Conservation (phyloP, 2,329 filamentous ascomycete species). For the Clarireedia sp. region DNA sequence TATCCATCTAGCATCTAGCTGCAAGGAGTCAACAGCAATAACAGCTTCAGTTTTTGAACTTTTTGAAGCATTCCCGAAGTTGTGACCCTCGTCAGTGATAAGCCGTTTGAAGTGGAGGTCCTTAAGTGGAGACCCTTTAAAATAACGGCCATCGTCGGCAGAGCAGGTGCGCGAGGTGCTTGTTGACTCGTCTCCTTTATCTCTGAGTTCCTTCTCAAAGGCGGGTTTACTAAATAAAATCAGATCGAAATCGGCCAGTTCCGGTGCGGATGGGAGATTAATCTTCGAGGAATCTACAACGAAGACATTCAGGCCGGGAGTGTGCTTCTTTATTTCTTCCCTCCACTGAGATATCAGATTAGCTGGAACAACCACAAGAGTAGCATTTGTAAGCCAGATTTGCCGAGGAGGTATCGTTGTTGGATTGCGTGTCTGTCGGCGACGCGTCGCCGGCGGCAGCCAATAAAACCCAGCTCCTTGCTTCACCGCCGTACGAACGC, state of each 20-base stretch:
- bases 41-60: conserved; percentile 49
- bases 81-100: conserved; percentile 89
- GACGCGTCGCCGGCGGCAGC: conserved; percentile 38
- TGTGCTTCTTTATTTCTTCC: conserved; percentile 72
- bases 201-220: conserved; percentile 60
- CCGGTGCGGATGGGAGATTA: conserved; percentile 46
- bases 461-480: conserved; percentile 52
- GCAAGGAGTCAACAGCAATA: conserved; percentile 43
- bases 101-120: conserved; percentile 76
- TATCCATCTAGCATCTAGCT: conserved; percentile 72
- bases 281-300: conserved; percentile 47
- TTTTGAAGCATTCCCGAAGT: conserved; percentile 58
- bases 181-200: conserved; percentile 31
- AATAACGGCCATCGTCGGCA: conserved; percentile 27
- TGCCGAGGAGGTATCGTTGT: conserved; percentile 35
- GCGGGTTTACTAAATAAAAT: conserved; percentile 67
- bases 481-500: conserved; percentile 38
- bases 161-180: background rate
- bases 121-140: conserved; percentile 50
- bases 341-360: conserved; percentile 83
- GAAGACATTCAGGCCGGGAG: conserved; percentile 56
- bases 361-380: conserved; percentile 70
- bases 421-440: conserved; percentile 33
- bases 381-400: conserved; percentile 60
- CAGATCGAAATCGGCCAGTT: conserved; percentile 63